phyloP scores from a whole-genome alignment of 2,329 filamentous ascomycete genomes.

The Plenodomus biglobosus region DNA sequence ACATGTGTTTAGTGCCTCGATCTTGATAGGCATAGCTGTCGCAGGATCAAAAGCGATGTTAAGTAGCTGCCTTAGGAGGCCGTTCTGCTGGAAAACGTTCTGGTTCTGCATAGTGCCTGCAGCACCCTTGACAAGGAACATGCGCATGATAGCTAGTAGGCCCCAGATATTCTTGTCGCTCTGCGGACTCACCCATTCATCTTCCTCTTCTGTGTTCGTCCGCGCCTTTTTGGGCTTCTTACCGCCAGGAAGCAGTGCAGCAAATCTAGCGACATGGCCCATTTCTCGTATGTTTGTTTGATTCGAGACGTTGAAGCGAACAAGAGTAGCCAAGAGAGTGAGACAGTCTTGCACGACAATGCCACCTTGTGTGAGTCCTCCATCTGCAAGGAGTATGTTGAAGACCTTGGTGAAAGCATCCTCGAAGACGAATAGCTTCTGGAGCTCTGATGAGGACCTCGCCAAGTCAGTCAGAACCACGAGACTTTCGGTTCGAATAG shows the following conservation, averaged over 20 bases:
- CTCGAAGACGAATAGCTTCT: slow-evolving; percentile 94
- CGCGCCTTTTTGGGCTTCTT: slow-evolving; percentile 58
- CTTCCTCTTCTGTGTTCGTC: slow-evolving; percentile 59
- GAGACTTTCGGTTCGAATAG: slow-evolving; percentile 79
- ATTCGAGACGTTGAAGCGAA: slow-evolving; percentile 85
- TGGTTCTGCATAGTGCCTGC: slow-evolving; percentile 82
- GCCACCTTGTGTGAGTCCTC: slow-evolving; percentile 77
- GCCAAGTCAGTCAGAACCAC: slow-evolving; percentile 87
- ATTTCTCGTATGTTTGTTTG: slow-evolving; percentile 93
- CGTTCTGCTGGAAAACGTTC: slow-evolving; percentile 78
- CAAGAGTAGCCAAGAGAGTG: slow-evolving; percentile 83
- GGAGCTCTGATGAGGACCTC: slow-evolving; percentile 80
- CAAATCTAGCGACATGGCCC: slow-evolving; percentile 73
- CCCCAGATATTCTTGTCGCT: slow-evolving; percentile 91
- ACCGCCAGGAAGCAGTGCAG: slow-evolving; percentile 66
- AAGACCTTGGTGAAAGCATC: slow-evolving; percentile 90
- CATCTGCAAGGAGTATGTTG: slow-evolving; percentile 77
- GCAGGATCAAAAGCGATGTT: slow-evolving; percentile 77
- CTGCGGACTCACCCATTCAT: slow-evolving; percentile 74
- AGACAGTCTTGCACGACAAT: slow-evolving; percentile 91
- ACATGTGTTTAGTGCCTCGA: slow-evolving; percentile 82
- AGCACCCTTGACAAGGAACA: slow-evolving; percentile 83
- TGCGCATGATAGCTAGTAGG: slow-evolving; percentile 77
- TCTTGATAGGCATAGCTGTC: slow-evolving; percentile 75
- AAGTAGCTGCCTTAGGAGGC: slow-evolving; percentile 75